These are phyloP conservation scores for Echinochloa phyllopogon DNA, from an alignment of 176 grass and related monocot species.

Conservation along the genomic window DNA sequence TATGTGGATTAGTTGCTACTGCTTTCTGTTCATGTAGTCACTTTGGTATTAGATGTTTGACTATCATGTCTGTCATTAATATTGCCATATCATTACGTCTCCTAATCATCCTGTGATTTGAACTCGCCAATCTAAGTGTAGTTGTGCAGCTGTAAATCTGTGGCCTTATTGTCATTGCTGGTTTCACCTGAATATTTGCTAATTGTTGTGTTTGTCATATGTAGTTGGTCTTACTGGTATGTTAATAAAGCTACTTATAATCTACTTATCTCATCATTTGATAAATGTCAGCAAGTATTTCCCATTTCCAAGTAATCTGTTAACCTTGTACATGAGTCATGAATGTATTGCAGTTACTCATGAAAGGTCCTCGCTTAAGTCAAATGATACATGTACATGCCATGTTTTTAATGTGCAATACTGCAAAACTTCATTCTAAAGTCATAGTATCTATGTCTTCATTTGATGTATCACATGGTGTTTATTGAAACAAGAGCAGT, in stretches of 20 bases:
- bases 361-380: neutral
- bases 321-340: neutral
- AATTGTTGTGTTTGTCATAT: slow-evolving; percentile 14
- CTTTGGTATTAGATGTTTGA: slow-evolving; percentile 24
- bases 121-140: slow-evolving; percentile 11
- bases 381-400: neutral
- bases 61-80: slow-evolving; percentile 16
- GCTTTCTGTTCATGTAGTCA: slow-evolving; percentile 13
- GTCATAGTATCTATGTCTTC: neutral
- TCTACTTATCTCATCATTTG: slow-evolving; percentile 13
- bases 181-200: neutral
- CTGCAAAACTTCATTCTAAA: neutral
- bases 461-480: slow-evolving; percentile 15
- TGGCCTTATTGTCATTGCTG: neutral
- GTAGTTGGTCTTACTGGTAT: neutral
- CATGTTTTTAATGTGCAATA: slow-evolving; percentile 28
- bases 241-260: slow-evolving; percentile 22
- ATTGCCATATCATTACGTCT: neutral
- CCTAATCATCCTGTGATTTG: slow-evolving; percentile 16
- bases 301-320: slow-evolving; percentile 16
- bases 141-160: slow-evolving; percentile 19
- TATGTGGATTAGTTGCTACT: neutral
- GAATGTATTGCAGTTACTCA: neutral
- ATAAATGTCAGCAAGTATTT: slow-evolving; percentile 29
- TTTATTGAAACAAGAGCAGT: slow-evolving; percentile 17